Percentiles rank a stretch among this genome's conserved stretches.
phyloP scores from a whole-genome alignment of 1,139 yeast species.

The Kodamaea alishanica region DNA sequence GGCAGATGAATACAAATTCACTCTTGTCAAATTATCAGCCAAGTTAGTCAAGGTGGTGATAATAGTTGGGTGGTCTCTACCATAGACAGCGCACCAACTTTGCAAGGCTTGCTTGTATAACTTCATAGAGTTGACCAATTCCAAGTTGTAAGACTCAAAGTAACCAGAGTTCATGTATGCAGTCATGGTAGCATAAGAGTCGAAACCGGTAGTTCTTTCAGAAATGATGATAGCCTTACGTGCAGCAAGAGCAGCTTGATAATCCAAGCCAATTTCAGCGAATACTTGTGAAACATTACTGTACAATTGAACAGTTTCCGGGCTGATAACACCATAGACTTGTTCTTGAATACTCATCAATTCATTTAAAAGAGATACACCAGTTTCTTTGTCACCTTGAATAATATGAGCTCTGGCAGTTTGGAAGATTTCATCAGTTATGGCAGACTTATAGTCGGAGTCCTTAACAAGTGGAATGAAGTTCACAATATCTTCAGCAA shows the following conservation, averaged over 20 bases:
- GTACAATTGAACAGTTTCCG: conserved; percentile 73
- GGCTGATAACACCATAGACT: conserved; percentile 76
- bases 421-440: conserved; percentile 78
- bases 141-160: conserved; percentile 61
- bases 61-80: conserved; percentile 64
- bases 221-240: conserved; percentile 70
- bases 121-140: conserved; percentile 58
- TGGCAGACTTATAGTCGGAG: conserved; percentile 59
- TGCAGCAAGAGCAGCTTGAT: conserved; percentile 63
- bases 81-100: conserved; percentile 53
- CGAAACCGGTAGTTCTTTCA: conserved; percentile 80
- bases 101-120: conserved; percentile 59
- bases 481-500: conserved; percentile 59
- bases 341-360: conserved; percentile 75
- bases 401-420: conserved; percentile 55
- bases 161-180: conserved; percentile 72
- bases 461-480: conserved; percentile 74
- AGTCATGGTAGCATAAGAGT: conserved; percentile 71
- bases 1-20: conserved; percentile 39
- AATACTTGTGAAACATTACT: conserved; percentile 63
- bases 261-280: conserved; percentile 54
- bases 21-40: conserved; percentile 56
- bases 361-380: conserved; percentile 60
- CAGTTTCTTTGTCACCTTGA: conserved; percentile 44
- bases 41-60: conserved; percentile 64